These are phyloP conservation scores for Eimeria brunetti DNA, from an alignment of 169 alveolate genomes.

Conservation along the genomic window DNA sequence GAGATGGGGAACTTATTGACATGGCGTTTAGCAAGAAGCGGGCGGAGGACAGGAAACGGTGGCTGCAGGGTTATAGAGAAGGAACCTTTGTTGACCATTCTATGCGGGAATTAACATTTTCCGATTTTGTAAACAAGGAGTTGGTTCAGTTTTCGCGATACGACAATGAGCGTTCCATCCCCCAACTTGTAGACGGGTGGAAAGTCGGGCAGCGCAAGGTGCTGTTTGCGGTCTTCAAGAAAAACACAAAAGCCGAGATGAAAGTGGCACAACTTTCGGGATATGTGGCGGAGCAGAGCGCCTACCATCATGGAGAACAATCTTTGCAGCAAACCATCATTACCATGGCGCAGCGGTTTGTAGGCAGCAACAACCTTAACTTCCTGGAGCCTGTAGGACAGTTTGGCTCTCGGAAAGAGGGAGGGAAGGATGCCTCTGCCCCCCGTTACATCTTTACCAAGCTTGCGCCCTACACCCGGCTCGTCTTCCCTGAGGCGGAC, in stretches of 20 bases:
- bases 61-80: conserved; percentile 85
- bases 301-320: conserved; percentile 99
- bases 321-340: conserved; percentile 97
- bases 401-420: conserved; percentile 99
- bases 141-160: conserved; percentile 98
- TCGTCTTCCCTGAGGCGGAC: conserved; percentile 90
- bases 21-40: conserved; percentile 98
- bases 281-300: conserved; percentile 98
- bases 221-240: conserved; percentile 97
- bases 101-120: conserved; percentile 85
- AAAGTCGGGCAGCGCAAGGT: conserved; percentile 99
- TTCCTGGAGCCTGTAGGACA: conserved; percentile 90
- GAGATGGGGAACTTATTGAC: conserved; percentile 98
- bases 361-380: conserved; percentile 96
- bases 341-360: conserved; percentile 99
- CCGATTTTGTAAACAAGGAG: conserved; percentile 99
- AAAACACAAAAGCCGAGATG: conserved; percentile 96
- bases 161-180: conserved; percentile 98
- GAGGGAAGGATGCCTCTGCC: conserved; percentile 99
- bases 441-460: conserved; percentile 95
- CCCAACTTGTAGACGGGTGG: conserved; percentile 98
- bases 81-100: conserved; percentile 85
- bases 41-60: conserved; percentile 97
- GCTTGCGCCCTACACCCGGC: conserved; percentile 90
- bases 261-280: conserved; percentile 97